Evolutionary conservation across 768 basidiomycete species (phyloP), one percentile per base, ranked within the genome.

Genomic region (Xerocomellus intermedius): DNA sequence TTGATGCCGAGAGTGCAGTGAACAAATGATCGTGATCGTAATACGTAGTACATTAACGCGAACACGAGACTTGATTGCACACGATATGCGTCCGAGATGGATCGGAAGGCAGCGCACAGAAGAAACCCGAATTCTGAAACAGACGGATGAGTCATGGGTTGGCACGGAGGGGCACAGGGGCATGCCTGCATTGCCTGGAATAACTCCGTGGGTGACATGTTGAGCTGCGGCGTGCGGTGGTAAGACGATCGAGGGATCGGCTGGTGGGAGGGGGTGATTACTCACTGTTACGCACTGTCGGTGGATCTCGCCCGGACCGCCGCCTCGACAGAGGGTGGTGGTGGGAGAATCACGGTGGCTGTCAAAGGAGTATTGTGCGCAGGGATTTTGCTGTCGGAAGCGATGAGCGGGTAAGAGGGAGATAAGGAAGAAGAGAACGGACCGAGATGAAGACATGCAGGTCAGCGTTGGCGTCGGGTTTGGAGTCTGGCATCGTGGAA

Each of bases 141-240:
- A 2, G 53, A 48, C 26, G 14, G 52, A 47, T 55, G 54, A 54
- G 57, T 50, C 55, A 50, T 37, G 36, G 30, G 50, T 2, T 45
- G 56, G 35, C 12, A 46, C 26, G 36, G 30, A 38, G 36, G 21
- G 44, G 26, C 38, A 56, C 28, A 47, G 45, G 55, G 47, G 48
- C 71, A 30, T 57, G 83, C 84, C 81, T 89, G 87, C 87, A 91
- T 90, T 38, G 85, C 80, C 64, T 79, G 73, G 63, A 90, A 87
- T 50, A 88, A 60, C 55, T 76, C 71, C 57, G 78, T 87, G 12
- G 85, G 79, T 51, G 82, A 75, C 84, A 86, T 82, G 68, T 78
- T 77, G 57, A 85, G 64, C 85, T 89, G 64, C 44, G 66, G 52
- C 57, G 36, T 26, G 59, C 42, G 54, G 52, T 49, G 44, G 57